These are phyloP conservation scores for Cercospora brassicicola DNA, from an alignment of 2,329 filamentous ascomycete species.

Conservation along the genomic window DNA sequence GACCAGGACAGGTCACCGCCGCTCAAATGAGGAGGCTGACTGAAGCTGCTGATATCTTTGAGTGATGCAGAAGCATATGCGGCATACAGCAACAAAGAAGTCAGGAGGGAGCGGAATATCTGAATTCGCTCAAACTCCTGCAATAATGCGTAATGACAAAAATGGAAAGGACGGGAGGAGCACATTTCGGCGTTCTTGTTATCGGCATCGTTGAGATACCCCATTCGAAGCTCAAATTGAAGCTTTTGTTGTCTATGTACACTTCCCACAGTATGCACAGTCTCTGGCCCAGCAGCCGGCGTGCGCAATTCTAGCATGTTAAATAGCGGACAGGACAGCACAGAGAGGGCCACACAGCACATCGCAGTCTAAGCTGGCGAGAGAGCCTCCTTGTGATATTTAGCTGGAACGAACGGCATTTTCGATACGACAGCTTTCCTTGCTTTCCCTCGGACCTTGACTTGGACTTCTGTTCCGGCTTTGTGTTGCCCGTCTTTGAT, in stretches of 20 bases:
- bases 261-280: not conserved
- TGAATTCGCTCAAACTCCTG: not conserved
- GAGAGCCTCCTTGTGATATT: constrained; percentile 62
- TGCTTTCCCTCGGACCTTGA: constrained; percentile 74
- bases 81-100: not conserved
- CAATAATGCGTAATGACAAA: constrained; percentile 2
- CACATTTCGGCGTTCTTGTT: not conserved
- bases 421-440: constrained; percentile 74
- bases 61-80: not conserved
- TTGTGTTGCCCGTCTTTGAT: constrained; percentile 80
- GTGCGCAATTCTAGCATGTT: not conserved
- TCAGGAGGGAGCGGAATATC: not conserved
- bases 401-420: constrained; percentile 83
- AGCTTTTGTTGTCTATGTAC: constrained; percentile 6
- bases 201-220: constrained; percentile 8
- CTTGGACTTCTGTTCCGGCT: constrained; percentile 75
- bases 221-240: not conserved
- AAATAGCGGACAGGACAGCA: not conserved
- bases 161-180: not conserved
- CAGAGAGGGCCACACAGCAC: not conserved
- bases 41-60: not conserved
- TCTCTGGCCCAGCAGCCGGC: not conserved
- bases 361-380: constrained; percentile 12
- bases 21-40: not conserved
- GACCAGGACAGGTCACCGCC: not conserved